Evolutionary conservation across 2,329 filamentous ascomycete species (phyloP), one percentile per base, ranked within the genome.

Genomic region (Nothophoma quercina): DNA sequence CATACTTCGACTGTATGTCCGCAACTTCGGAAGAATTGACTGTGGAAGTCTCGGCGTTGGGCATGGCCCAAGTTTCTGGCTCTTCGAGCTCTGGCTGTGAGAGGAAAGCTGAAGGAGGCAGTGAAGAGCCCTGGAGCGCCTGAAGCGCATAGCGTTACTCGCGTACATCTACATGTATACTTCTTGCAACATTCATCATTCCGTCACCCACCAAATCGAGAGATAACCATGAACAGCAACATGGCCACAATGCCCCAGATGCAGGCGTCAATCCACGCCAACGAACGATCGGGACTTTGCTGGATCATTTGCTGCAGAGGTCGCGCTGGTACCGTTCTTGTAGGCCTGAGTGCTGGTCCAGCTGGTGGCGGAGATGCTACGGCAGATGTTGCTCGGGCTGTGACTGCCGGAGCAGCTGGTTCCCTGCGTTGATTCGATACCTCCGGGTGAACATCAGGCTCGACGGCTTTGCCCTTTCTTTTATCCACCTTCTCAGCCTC

Each of bases 251-350:
- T 75, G 6, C 85, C 88, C 18, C 88, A 85, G 60, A 96, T 96
- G 29, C 88, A 83, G 58, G 90, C 85, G 73, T 96, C 93, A 15
- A 96, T 80, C 89, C 91, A 96, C 10, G 86, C 76, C 1, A 87
- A 84, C 13, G 90, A 83, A 2, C 79, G 83, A 22, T 83, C 80
- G 44, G 79, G 71, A 32, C 45, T 58, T 12, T 51, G 71, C 66
- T 62, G 73, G 51, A 59, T 56, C 40, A 64, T 36, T 41, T 63
- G 58, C 34, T 64, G 52, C 33, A 55, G 33, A 13, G 58, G 44
- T 2, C 57, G 51, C 21, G 56, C 33, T 7, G 43, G 56, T 18
- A 51, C 45, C 13, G 59, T 66, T 21, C 63, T 53, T 8, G 62
- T 63, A 2, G 60, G 62, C 21, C 43, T 54, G 16, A 51, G 47